Conservation (phyloP, 495 filamentous ascomycete genomes). For the Penicillium bialowiezense region DNA sequence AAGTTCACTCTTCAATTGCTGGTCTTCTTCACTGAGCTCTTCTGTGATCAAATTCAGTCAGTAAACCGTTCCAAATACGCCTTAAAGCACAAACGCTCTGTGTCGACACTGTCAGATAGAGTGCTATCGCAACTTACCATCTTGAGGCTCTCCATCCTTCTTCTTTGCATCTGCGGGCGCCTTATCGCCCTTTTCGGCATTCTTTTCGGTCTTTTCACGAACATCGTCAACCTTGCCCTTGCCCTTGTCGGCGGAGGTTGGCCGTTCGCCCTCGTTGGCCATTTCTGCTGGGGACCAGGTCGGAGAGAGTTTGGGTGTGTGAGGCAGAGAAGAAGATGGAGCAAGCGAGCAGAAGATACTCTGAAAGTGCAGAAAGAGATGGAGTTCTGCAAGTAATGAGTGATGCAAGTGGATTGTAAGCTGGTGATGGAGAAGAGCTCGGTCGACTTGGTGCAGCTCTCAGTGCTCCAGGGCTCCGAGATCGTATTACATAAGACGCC, state of each 20-base stretch:
- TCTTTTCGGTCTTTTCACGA: slow-evolving; percentile 58
- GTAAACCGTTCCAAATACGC: slow-evolving; percentile 2
- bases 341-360: background rate
- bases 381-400: slow-evolving; percentile 25
- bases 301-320: slow-evolving; percentile 10
- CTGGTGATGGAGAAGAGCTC: slow-evolving; percentile 42
- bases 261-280: slow-evolving; percentile 88
- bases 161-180: slow-evolving; percentile 69
- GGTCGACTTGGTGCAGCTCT: slow-evolving; percentile 42
- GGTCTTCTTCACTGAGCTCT: slow-evolving; percentile 96
- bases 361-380: slow-evolving; percentile 16
- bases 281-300: slow-evolving; percentile 53
- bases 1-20: slow-evolving; percentile 95
- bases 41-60: slow-evolving; percentile 45
- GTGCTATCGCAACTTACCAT: slow-evolving; percentile 43
- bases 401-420: slow-evolving; percentile 38
- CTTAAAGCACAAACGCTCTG: slow-evolving; percentile 10
- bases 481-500: slow-evolving; percentile 33
- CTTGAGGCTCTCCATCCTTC: slow-evolving; percentile 61
- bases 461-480: no score
- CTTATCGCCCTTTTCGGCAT: slow-evolving; percentile 66
- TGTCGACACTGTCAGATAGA: background rate
- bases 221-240: slow-evolving; percentile 82
- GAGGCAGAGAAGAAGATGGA: slow-evolving; percentile 1
- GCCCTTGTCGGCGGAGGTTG: slow-evolving; percentile 85